These are phyloP conservation scores for Phytophthora multivora DNA, from an alignment of 352 stramenopile species.

Conservation along the genomic window DNA sequence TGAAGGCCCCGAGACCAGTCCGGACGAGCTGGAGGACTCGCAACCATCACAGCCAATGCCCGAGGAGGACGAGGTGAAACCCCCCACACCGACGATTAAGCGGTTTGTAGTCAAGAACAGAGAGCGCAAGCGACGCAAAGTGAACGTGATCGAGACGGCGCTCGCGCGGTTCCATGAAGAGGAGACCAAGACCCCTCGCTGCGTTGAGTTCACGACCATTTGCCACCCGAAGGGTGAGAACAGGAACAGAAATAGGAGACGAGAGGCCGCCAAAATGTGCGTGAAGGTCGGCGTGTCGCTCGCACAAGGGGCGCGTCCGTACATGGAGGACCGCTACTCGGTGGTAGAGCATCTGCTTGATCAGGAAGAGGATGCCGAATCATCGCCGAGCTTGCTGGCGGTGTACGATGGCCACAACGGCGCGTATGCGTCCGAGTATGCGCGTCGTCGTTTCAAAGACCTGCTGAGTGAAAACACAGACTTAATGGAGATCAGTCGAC, in stretches of 20 bases:
- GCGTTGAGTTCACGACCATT: slow-evolving; percentile 59
- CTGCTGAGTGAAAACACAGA: slow-evolving; percentile 55
- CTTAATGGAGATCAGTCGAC: slow-evolving; percentile 52
- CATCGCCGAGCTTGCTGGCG: slow-evolving; percentile 60
- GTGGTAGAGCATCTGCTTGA: slow-evolving; percentile 68
- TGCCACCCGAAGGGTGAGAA: slow-evolving; percentile 28
- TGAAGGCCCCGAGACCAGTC: slow-evolving; percentile 37
- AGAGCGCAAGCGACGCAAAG: slow-evolving; percentile 61
- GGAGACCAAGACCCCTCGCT: slow-evolving; percentile 35
- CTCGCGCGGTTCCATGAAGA: slow-evolving; percentile 59
- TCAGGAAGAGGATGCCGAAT: slow-evolving; percentile 39
- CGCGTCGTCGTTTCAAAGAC: slow-evolving; percentile 60
- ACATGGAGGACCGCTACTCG: slow-evolving; percentile 84
- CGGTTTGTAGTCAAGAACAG: slow-evolving; percentile 51
- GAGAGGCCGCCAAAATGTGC: slow-evolving; percentile 38
- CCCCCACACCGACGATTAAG: slow-evolving; percentile 37
- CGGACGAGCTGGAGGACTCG: slow-evolving; percentile 30
- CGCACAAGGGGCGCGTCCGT: slow-evolving; percentile 67
- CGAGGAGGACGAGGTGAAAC: slow-evolving; percentile 16
- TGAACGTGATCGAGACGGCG: slow-evolving; percentile 65
- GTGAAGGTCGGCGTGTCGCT: slow-evolving; percentile 53
- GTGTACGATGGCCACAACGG: slow-evolving; percentile 85
- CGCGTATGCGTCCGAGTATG: slow-evolving; percentile 69
- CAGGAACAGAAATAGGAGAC: slow-evolving; percentile 19
- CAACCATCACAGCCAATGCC: slow-evolving; percentile 19